Conservation (phyloP, 2,329 filamentous ascomycete species). For the Xylariaceae sp. region DNA sequence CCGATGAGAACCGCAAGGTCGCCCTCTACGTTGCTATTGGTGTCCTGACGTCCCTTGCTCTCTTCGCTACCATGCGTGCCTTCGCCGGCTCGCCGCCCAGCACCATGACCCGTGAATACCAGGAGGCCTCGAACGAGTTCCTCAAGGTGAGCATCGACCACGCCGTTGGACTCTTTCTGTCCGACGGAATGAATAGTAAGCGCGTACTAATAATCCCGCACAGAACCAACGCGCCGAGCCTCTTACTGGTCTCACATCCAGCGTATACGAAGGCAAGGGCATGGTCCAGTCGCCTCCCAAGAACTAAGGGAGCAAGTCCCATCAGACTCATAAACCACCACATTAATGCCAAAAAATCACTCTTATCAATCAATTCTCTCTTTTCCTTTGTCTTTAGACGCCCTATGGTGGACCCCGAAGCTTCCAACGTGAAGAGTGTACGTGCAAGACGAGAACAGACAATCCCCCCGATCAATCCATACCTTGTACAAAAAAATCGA, state of each 20-base stretch:
- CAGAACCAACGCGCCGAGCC: constrained; percentile 83
- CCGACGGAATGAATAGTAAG: not conserved
- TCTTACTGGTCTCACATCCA: constrained; percentile 75
- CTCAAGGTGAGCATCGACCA: constrained; percentile 67
- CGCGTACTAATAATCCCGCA: not conserved
- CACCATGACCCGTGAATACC: constrained; percentile 96
- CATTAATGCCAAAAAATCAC: constrained; percentile 12
- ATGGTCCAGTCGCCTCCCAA: constrained; percentile 68
- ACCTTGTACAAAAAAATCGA: not conserved
- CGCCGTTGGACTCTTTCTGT: not conserved
- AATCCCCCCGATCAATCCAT: too few species aligned
- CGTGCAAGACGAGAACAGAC: not conserved
- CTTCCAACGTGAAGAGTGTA: not conserved
- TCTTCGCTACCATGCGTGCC: constrained; percentile 70
- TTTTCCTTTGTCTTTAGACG: constrained; percentile 37
- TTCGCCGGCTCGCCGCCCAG: constrained; percentile 69
- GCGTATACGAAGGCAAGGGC: constrained; percentile 74
- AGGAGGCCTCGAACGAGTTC: constrained; percentile 92
- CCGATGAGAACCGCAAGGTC: constrained; percentile 80
- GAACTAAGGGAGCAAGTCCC: constrained; percentile 25
- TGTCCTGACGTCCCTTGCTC: constrained; percentile 57
- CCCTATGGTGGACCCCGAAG: constrained; percentile 2
- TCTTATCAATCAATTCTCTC: constrained; percentile 12
- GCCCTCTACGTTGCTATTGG: constrained; percentile 68
- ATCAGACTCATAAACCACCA: constrained; percentile 1